Evolutionary conservation across 352 stramenopile species (phyloP).

Genomic region (Phytophthora meadii): DNA sequence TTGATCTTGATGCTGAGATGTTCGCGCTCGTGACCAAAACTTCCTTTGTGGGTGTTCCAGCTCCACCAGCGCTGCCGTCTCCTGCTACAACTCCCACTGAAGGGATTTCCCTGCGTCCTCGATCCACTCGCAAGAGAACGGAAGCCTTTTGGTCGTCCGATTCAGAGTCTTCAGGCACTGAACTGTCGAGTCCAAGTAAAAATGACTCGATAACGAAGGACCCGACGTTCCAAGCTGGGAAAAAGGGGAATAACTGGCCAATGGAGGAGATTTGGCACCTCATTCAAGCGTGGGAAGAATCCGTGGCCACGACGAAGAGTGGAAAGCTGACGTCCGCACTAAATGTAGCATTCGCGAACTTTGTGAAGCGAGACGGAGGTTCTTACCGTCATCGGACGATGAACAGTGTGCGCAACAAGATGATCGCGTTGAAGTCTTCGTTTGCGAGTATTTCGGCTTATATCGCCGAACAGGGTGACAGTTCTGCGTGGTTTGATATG

Average conservation of each 20-base stretch:
- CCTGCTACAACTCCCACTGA: slow-evolving; percentile 12
- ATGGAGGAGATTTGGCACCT: slow-evolving; percentile 37
- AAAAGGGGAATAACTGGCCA: slow-evolving; percentile 46
- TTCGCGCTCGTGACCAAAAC: slow-evolving; percentile 47
- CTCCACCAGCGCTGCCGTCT: slow-evolving; percentile 17
- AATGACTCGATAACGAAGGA: slow-evolving; percentile 18
- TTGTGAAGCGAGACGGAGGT: slow-evolving; percentile 32
- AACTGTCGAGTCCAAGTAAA: not conserved
- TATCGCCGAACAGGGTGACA: slow-evolving; percentile 31
- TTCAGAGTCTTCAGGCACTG: slow-evolving; percentile 36
- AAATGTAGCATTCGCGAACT: slow-evolving; percentile 32
- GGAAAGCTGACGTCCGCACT: slow-evolving; percentile 30
- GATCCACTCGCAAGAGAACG: slow-evolving; percentile 34
- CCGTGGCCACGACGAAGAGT: slow-evolving; percentile 11
- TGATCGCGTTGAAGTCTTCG: slow-evolving; percentile 49
- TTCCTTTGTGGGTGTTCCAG: slow-evolving; percentile 34
- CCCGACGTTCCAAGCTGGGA: slow-evolving; percentile 1
- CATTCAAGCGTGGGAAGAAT: slow-evolving; percentile 43
- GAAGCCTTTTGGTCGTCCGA: slow-evolving; percentile 45
- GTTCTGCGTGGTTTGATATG: slow-evolving; percentile 40
- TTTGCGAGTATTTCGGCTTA: slow-evolving; percentile 36
- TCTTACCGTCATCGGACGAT: slow-evolving; percentile 30
- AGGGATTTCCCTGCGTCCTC: slow-evolving; percentile 37
- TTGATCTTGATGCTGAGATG: slow-evolving; percentile 47
- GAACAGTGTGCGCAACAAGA: slow-evolving; percentile 47